Evolutionary conservation across 2,329 filamentous ascomycete species (phyloP).

Genomic region (Sclerotinia glacialis): DNA sequence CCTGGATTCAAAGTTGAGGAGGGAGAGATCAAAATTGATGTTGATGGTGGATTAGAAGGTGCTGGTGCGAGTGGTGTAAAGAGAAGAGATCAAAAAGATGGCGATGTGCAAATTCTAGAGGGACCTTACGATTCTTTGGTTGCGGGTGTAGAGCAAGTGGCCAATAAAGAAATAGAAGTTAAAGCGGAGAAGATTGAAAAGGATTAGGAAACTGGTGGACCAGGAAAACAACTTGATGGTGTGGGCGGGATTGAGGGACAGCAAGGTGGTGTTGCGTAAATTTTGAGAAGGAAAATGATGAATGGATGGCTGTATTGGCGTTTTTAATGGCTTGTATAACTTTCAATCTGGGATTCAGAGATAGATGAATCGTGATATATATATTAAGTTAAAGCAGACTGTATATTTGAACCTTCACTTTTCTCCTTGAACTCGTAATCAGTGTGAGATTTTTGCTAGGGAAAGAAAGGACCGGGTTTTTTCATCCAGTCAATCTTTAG

Average conservation of each 20-base stretch:
- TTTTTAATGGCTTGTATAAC: too few relatives aligned
- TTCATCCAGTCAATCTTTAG: too few relatives aligned
- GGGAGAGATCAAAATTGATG: slow-evolving; percentile 31
- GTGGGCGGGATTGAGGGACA: slow-evolving; percentile 20
- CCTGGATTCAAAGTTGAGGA: slow-evolving; percentile 30
- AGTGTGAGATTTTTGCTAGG: too few relatives aligned
- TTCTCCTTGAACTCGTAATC: too few relatives aligned
- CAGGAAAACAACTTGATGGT: slow-evolving; percentile 17
- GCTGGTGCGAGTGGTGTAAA: slow-evolving; percentile 19
- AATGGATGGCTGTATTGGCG: too few relatives aligned
- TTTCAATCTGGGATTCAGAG: too few relatives aligned
- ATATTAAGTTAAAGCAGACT: too few relatives aligned
- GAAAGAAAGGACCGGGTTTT: too few relatives aligned
- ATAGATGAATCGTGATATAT: too few relatives aligned
- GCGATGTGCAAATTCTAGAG: slow-evolving; percentile 28
- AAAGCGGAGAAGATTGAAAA: slow-evolving; percentile 33
- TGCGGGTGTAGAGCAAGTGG: slow-evolving; percentile 24
- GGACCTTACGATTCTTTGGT: slow-evolving; percentile 33
- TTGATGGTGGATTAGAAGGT: slow-evolving; percentile 28
- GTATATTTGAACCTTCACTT: too few relatives aligned
- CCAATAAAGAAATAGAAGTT: slow-evolving; percentile 25
- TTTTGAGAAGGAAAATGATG: neutral
- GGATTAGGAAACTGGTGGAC: slow-evolving; percentile 28
- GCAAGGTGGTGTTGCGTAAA: slow-evolving; percentile 15
- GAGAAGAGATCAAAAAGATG: slow-evolving; percentile 20